A percentile compares a stretch with the other conserved stretches of the same genome.
Conservation (phyloP, 1,139 yeast genomes). For the Sugiyamaella sp. region DNA sequence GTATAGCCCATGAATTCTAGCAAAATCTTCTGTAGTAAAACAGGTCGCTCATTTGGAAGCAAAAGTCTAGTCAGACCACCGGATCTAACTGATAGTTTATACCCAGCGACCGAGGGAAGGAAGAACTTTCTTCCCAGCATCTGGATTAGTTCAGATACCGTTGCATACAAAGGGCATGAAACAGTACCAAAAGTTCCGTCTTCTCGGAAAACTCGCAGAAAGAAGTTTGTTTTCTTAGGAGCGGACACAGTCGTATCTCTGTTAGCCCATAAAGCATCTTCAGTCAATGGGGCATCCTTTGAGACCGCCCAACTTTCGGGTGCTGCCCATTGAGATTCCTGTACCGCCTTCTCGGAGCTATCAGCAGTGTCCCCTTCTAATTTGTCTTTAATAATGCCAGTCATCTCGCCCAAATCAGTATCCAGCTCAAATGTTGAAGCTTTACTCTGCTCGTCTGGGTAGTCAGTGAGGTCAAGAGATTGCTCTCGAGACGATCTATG, state of each 20-base stretch:
- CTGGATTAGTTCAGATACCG: slow-evolving; percentile 72
- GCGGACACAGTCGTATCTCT: slow-evolving; percentile 23
- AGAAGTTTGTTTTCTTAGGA: slow-evolving; percentile 40
- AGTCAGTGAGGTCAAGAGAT: slow-evolving; percentile 4
- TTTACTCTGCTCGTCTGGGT: slow-evolving; percentile 2
- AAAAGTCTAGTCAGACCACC: slow-evolving; percentile 80
- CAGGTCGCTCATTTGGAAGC: slow-evolving; percentile 73
- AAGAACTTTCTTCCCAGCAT: slow-evolving; percentile 77
- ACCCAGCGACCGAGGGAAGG: slow-evolving; percentile 67
- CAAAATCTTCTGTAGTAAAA: slow-evolving; percentile 73
- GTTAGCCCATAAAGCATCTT: slow-evolving; percentile 25
- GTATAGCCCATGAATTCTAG: slow-evolving; percentile 79
- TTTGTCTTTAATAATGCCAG: slow-evolving; percentile 48
- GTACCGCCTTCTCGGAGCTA: neutral
- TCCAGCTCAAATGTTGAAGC: slow-evolving; percentile 41
- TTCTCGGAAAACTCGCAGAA: slow-evolving; percentile 71
- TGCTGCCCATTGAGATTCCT: slow-evolving; percentile 55
- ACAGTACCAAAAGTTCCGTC: slow-evolving; percentile 85
- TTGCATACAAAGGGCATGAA: slow-evolving; percentile 71
- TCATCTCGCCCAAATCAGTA: slow-evolving; percentile 55
- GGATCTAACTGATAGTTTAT: slow-evolving; percentile 75
- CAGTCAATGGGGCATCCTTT: slow-evolving; percentile 18
- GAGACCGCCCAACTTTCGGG: slow-evolving; percentile 80
- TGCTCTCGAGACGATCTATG: slow-evolving; percentile 10
- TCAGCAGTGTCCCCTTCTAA: slow-evolving; percentile 14